Conservation (phyloP, 192 early-diverging fungal genomes). For the Coemansia sp. region DNA sequence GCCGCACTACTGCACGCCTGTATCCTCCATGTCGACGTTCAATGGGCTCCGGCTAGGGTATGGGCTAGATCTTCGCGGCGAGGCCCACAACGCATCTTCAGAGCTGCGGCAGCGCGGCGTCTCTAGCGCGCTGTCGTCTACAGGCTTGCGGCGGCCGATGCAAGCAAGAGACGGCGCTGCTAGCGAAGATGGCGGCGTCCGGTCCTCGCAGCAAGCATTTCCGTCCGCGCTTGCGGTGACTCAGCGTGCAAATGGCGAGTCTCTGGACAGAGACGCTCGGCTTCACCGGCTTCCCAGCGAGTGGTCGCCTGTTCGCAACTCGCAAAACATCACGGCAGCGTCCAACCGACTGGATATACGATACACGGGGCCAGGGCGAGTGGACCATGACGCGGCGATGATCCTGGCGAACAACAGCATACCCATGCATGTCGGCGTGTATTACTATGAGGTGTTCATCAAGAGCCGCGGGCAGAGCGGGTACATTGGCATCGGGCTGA, state of each 20-base stretch:
- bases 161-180: not conserved
- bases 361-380: constrained; percentile 60
- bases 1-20: constrained; percentile 52
- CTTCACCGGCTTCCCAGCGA: constrained; percentile 22
- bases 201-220: not conserved
- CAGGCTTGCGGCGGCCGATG: not conserved
- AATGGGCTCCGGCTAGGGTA: constrained; percentile 34
- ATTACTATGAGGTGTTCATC: constrained; percentile 87
- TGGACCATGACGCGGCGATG: constrained; percentile 78
- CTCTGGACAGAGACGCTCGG: not conserved
- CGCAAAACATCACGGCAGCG: constrained; percentile 25
- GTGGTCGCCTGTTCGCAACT: constrained; percentile 22
- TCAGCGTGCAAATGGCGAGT: not conserved
- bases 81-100: not conserved
- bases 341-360: constrained; percentile 31
- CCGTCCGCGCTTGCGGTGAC: not conserved
- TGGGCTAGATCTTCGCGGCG: constrained; percentile 16
- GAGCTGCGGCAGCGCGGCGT: not conserved
- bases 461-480: constrained; percentile 85
- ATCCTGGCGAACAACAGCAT: constrained; percentile 79
- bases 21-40: constrained; percentile 31
- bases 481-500: constrained; percentile 91
- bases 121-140: not conserved
- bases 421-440: constrained; percentile 80
- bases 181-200: not conserved